Conservation (phyloP, 768 basidiomycete genomes). For the Xerocomellus amylosporus region DNA sequence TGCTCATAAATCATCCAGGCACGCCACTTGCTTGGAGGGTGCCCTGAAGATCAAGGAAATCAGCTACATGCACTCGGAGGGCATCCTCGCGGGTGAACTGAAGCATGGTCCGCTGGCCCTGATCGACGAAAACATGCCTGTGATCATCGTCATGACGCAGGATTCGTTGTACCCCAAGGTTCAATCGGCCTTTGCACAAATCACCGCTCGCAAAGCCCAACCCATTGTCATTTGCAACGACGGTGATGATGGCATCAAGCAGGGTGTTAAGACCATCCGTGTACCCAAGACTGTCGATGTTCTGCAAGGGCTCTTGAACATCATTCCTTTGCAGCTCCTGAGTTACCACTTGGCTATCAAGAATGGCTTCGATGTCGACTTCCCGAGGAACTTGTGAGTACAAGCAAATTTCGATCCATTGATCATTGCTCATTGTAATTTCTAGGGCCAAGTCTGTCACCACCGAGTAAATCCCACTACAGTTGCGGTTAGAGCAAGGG, state of each 20-base stretch:
- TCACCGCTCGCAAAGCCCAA: conserved; percentile 95
- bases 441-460: conserved; percentile 75
- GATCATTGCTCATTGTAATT: conserved; percentile 10
- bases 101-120: conserved; percentile 98
- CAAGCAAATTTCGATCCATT: not conserved
- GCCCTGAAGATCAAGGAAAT: conserved; percentile 99
- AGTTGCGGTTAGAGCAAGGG: not conserved
- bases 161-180: conserved; percentile 99
- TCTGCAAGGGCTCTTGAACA: conserved; percentile 92
- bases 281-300: conserved; percentile 94
- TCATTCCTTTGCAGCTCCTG: conserved; percentile 92
- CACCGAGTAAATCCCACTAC: conserved; percentile 48
- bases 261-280: conserved; percentile 81
- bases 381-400: conserved; percentile 91
- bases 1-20: conserved; percentile 37
- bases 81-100: conserved; percentile 96
- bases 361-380: conserved; percentile 97
- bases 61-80: conserved; percentile 64
- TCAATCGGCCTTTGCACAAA: conserved; percentile 92
- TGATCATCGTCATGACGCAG: conserved; percentile 99
- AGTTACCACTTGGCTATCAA: conserved; percentile 95
- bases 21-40: conserved; percentile 97
- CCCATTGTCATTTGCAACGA: conserved; percentile 96
- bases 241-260: conserved; percentile 75
- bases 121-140: conserved; percentile 97